A percentile compares a stretch with the other conserved stretches of the same genome.
Evolutionary conservation across 2,329 filamentous ascomycete species (phyloP).

Genomic region (Cladosporium phlei): DNA sequence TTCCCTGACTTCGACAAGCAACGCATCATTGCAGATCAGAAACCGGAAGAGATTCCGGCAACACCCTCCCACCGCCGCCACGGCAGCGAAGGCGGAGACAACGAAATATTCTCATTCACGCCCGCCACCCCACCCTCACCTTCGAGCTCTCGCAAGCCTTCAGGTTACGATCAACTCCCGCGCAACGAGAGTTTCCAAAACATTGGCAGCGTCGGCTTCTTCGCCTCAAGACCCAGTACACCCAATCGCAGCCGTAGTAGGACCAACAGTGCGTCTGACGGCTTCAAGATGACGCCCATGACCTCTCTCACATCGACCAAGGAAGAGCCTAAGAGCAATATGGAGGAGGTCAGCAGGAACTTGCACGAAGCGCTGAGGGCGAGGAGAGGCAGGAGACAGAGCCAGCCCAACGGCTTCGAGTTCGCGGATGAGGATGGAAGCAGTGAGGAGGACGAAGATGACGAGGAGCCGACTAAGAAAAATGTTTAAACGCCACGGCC

Average conservation of each 20-base stretch:
- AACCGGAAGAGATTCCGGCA: conserved; percentile 24
- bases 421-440: conserved; percentile 20
- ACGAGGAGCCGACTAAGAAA: conserved; percentile 16
- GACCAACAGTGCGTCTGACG: conserved; percentile 43
- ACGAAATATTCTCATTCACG: conserved; percentile 25
- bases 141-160: conserved; percentile 14
- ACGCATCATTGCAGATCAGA: conserved; percentile 58
- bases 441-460: conserved; percentile 18
- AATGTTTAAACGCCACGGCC: not conserved
- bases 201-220: conserved; percentile 80
- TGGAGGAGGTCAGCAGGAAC: conserved; percentile 78
- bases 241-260: conserved; percentile 68
- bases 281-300: conserved; percentile 18
- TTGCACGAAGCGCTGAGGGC: conserved; percentile 81
- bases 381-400: conserved; percentile 57
- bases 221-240: conserved; percentile 81
- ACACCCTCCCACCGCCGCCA: conserved; percentile 22
- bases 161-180: conserved; percentile 61
- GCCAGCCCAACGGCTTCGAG: conserved; percentile 31
- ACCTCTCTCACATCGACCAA: conserved; percentile 52
- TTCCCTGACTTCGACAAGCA: conserved; percentile 90
- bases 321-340: conserved; percentile 43
- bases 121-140: conserved; percentile 20
- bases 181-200: conserved; percentile 93
- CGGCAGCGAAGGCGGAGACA: conserved; percentile 14